Evolutionary conservation across 1,284 basidiomycete species (phyloP), one percentile per base, ranked within the genome.

Genomic region (Marasmius fiardii): DNA sequence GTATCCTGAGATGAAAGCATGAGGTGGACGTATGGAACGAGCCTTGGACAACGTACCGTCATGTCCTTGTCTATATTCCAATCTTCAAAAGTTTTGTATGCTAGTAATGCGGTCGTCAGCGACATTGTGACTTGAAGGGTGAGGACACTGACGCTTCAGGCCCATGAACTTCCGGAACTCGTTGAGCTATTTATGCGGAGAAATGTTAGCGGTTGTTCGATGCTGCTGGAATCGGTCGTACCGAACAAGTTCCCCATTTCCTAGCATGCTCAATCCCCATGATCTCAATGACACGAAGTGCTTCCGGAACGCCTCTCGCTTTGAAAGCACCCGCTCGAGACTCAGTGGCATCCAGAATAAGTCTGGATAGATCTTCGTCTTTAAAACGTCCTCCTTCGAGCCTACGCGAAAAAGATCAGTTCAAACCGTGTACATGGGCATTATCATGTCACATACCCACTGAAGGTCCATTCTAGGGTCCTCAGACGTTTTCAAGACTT

Each of bases 21-120:
- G 54, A n/a, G 35, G 51, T 21, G 7, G 39, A 49, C 10, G 24
- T 50, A 35, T 31, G 39, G 6, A 54, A 58, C 14, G 26, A n/a
- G n/a, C 23, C 10, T 23, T 23, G n/a, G 28, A 14, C 5, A 8
- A 65, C 82, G 64, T 62, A 87, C 83, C 51, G 82, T 71, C 53
- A 94, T 83, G 48, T 77, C 72, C 8, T 77, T 69, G 60, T 91
- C 79, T 0, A 80, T 73, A 66, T 93, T 94, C 92, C 92, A 95
- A 60, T 93, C 88, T 64, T 78, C 65, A 71, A 93, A 92, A 33
- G 62, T 75, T 23, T 63, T 65, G 62, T 87, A 89, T 4, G 81
- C 83, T 85, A 48, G 28, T 16, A 14, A 33, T 20, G n/a, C 12
- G 1, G 14, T 21, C 16, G 18, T 37, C 23, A 53, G 5, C n/a